phyloP scores from a whole-genome alignment of 306 rosid species.

The Spatholobus suberectus region DNA sequence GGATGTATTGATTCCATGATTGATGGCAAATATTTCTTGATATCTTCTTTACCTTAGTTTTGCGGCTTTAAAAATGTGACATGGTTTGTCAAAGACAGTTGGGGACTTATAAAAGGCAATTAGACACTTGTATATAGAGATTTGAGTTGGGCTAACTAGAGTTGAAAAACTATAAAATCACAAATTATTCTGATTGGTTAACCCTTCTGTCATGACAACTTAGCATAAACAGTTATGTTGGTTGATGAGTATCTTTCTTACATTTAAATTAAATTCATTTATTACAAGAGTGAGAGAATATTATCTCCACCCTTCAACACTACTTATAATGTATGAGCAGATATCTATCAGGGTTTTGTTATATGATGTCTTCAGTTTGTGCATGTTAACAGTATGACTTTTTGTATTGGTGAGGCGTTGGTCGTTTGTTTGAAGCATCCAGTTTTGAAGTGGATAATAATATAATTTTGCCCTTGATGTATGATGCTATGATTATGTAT shows the following conservation, averaged over 20 bases:
- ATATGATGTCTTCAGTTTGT: not conserved
- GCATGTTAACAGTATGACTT: not conserved
- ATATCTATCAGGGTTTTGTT: not conserved
- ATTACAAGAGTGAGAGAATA: not conserved
- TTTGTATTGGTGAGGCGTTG: not conserved
- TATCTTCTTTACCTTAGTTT: slow-evolving; percentile 25
- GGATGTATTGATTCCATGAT: slow-evolving; percentile 41
- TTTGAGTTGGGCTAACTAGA: slow-evolving; percentile 15
- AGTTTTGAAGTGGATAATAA: not conserved
- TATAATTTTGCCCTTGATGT: not conserved
- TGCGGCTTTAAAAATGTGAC: slow-evolving; percentile 12
- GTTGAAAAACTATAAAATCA: slow-evolving; percentile 4
- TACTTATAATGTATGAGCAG: not conserved
- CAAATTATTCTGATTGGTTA: slow-evolving; percentile 17
- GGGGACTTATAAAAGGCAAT: slow-evolving; percentile 11
- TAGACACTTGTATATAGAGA: slow-evolving; percentile 11
- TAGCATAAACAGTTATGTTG: not conserved
- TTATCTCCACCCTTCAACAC: not conserved
- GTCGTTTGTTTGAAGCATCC: slow-evolving; percentile 17
- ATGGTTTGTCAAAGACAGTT: slow-evolving; percentile 25
- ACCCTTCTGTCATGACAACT: slow-evolving; percentile 1
- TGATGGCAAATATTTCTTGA: slow-evolving; percentile 37
- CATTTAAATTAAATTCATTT: not conserved
- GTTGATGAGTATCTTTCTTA: not conserved
- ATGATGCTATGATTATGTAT: not conserved